Evolutionary conservation across 805 yeast species (phyloP).

Genomic region (Geotrichum ghanense): DNA sequence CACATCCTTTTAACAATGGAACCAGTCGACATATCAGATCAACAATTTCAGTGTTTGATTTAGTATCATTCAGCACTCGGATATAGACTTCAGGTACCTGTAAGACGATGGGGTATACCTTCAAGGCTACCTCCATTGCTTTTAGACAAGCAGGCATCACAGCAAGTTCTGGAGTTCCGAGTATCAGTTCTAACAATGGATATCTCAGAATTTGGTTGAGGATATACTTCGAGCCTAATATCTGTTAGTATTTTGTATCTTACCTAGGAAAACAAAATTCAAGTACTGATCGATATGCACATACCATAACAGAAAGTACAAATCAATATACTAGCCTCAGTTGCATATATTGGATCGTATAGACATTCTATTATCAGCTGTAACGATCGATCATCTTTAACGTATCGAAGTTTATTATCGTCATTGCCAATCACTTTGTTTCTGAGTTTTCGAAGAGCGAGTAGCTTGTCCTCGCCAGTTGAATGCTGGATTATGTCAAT

Average conservation of each 20-base stretch:
- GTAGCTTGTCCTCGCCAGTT: neutral
- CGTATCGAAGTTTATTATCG: neutral
- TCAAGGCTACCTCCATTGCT: neutral
- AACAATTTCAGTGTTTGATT: neutral
- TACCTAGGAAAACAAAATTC: neutral
- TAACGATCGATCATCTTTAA: neutral
- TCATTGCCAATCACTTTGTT: constrained; percentile 1
- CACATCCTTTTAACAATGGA: neutral
- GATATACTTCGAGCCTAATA: neutral
- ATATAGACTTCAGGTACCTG: constrained; percentile 1
- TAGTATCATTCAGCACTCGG: neutral
- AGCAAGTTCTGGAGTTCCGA: neutral
- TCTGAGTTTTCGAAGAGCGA: neutral
- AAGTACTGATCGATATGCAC: neutral
- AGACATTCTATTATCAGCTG: neutral
- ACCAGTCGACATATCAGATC: neutral
- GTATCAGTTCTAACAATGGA: neutral
- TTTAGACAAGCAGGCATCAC: neutral
- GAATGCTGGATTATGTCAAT: neutral
- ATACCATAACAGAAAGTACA: neutral
- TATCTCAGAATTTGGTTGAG: neutral
- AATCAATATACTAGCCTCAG: neutral
- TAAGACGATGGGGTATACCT: neutral
- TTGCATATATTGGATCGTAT: neutral
- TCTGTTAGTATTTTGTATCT: neutral